Percentiles rank a stretch among this genome's conserved stretches.
phyloP scores from a whole-genome alignment of 768 basidiomycete genomes.

The Mycena vulgaris region DNA sequence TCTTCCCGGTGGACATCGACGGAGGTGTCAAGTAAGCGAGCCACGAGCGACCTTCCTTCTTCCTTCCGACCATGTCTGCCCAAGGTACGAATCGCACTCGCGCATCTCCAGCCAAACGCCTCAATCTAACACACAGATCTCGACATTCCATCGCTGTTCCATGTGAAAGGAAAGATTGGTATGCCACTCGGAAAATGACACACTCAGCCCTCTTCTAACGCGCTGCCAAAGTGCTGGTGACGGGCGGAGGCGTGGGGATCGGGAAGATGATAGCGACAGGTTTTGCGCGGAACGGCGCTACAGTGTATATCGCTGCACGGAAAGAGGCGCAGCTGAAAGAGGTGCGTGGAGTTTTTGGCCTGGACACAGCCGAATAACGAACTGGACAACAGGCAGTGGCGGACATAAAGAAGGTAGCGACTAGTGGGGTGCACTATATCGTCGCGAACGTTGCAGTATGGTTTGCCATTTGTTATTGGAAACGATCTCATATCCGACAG shows the following conservation, averaged over 20 bases:
- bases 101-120: background rate
- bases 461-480: conserved; percentile 53
- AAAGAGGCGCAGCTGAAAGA: conserved; percentile 82
- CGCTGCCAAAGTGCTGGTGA: conserved; percentile 73
- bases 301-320: conserved; percentile 91
- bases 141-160: conserved; percentile 66
- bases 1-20: background rate
- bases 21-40: background rate
- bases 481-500: conserved; percentile 66
- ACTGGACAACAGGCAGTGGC: background rate
- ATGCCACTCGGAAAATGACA: background rate
- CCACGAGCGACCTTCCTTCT: background rate
- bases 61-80: conserved; percentile 13
- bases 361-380: background rate
- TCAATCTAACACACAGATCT: conserved; percentile 20
- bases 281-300: conserved; percentile 88
- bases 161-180: conserved; percentile 82
- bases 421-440: conserved; percentile 27
- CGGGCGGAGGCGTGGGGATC: conserved; percentile 88
- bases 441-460: conserved; percentile 53
- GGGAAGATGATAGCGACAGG: conserved; percentile 89
- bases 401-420: conserved; percentile 30
- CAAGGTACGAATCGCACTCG: conserved; percentile 8
- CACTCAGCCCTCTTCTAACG: background rate
- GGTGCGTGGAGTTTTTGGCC: conserved; percentile 55